Percentiles rank a stretch among this genome's conserved stretches.
Conservation (phyloP, 768 basidiomycete genomes). For the Tylopilus intermedius region DNA sequence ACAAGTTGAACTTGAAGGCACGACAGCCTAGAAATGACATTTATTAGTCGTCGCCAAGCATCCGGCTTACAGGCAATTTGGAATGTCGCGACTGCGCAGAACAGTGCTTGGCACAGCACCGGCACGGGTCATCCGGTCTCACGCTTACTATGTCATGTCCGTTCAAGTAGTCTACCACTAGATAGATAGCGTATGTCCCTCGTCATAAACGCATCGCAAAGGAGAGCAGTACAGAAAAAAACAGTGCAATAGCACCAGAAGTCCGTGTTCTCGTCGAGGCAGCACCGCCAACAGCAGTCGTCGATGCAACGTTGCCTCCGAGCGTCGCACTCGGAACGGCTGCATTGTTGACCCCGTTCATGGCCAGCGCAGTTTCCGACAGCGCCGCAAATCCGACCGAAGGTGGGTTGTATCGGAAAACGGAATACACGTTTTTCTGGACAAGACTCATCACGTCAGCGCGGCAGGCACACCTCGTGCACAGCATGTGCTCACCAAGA, state of each 20-base stretch:
- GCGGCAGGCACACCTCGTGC: background rate
- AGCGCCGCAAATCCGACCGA: constrained; percentile 49
- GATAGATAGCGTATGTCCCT: too few species aligned
- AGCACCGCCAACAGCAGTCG: constrained; percentile 4
- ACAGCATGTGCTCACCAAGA: constrained; percentile 40
- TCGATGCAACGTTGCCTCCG: constrained; percentile 14
- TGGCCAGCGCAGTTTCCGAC: constrained; percentile 26
- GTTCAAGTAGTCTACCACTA: too few species aligned
- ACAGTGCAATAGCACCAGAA: background rate
- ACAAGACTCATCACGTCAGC: background rate
- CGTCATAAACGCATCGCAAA: constrained; percentile 4
- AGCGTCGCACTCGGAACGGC: constrained; percentile 14
- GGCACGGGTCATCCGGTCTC: too few species aligned
- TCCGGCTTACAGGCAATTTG: too few species aligned
- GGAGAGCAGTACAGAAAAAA: constrained; percentile 11
- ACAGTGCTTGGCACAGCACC: background rate
- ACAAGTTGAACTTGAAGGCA: background rate
- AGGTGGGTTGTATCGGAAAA: constrained; percentile 45
- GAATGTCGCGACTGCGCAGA: background rate
- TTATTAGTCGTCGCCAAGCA: too few species aligned
- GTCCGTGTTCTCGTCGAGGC: constrained; percentile 9
- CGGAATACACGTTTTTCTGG: constrained; percentile 54
- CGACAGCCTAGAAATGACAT: background rate
- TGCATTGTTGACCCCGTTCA: constrained; percentile 22
- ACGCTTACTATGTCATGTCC: too few species aligned